Evolutionary conservation across 2,329 filamentous ascomycete genomes (phyloP).

Genomic region (Colletotrichum endophyticum): DNA sequence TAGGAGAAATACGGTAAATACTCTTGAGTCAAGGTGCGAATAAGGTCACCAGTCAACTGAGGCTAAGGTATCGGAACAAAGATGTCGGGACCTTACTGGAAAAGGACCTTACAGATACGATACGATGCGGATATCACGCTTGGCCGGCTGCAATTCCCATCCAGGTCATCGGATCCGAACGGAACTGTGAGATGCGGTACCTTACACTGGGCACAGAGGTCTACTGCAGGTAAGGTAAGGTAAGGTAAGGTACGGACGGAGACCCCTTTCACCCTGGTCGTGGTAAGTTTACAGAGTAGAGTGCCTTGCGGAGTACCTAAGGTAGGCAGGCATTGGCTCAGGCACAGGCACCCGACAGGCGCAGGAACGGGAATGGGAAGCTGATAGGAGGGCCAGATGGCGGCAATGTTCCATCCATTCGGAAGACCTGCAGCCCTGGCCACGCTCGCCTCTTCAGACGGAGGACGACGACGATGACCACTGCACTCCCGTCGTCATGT

Average conservation of each 20-base stretch:
- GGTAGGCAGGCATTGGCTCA: background rate
- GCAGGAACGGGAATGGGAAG: background rate
- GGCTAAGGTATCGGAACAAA: background rate
- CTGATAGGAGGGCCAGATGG: background rate
- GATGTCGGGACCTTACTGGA: background rate
- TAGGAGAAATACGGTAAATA: background rate
- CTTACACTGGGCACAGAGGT: background rate
- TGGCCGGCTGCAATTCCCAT: background rate
- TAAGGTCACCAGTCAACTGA: background rate
- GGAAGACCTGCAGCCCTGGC: background rate
- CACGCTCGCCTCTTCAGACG: background rate
- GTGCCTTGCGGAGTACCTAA: too few species aligned
- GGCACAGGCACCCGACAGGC: background rate
- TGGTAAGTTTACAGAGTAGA: too few species aligned
- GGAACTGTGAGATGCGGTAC: background rate
- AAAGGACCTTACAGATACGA: background rate
- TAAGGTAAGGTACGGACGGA: too few species aligned
- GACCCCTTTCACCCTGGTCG: too few species aligned
- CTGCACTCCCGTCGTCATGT: background rate
- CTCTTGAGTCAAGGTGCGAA: background rate
- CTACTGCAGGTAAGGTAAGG: too few species aligned
- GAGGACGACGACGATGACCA: background rate
- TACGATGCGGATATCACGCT: background rate
- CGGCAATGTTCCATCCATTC: background rate
- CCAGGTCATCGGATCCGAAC: constrained; percentile 8